Conservation (phyloP, 495 filamentous ascomycete species). For the Astrothelium subdiscretum region DNA sequence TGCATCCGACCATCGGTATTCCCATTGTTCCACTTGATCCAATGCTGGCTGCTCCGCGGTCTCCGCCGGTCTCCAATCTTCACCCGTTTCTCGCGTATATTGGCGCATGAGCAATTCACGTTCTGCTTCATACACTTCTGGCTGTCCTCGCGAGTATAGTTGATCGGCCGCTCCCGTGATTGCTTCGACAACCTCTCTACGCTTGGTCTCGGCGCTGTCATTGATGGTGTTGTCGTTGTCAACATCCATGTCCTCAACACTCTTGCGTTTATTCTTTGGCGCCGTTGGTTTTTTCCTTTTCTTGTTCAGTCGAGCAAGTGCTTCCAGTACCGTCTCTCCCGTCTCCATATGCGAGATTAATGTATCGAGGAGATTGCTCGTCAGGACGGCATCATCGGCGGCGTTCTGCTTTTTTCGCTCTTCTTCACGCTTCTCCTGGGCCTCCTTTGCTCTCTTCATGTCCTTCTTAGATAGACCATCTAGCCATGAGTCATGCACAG, state of each 20-base stretch:
- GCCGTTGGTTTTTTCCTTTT: constrained; percentile 47
- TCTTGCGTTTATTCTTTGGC: constrained; percentile 46
- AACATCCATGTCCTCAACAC: constrained; percentile 56
- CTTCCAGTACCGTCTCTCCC: constrained; percentile 83
- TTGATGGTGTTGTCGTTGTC: constrained; percentile 34
- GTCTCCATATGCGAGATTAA: constrained; percentile 64
- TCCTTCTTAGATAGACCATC: constrained; percentile 88
- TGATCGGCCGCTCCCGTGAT: constrained; percentile 85
- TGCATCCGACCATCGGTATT: constrained; percentile 83
- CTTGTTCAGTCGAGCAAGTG: constrained; percentile 69
- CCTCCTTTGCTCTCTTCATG: constrained; percentile 75
- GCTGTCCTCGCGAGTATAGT: constrained; percentile 65
- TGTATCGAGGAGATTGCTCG: constrained; percentile 57
- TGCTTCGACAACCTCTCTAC: constrained; percentile 61
- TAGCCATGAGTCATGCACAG: constrained; percentile 83
- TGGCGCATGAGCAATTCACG: constrained; percentile 75
- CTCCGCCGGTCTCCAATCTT: constrained; percentile 59
- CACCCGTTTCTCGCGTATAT: constrained; percentile 77
- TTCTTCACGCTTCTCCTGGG: constrained; percentile 73
- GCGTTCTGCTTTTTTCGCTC: constrained; percentile 57
- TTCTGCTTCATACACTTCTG: constrained; percentile 81
- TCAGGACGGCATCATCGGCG: constrained; percentile 61
- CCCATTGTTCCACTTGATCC: constrained; percentile 47
- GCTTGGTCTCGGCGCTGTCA: constrained; percentile 56
- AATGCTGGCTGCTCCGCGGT: constrained; percentile 19